Evolutionary conservation across 371 early-diverging fungal genomes (phyloP).

Genomic region (Nematocida sp.): DNA sequence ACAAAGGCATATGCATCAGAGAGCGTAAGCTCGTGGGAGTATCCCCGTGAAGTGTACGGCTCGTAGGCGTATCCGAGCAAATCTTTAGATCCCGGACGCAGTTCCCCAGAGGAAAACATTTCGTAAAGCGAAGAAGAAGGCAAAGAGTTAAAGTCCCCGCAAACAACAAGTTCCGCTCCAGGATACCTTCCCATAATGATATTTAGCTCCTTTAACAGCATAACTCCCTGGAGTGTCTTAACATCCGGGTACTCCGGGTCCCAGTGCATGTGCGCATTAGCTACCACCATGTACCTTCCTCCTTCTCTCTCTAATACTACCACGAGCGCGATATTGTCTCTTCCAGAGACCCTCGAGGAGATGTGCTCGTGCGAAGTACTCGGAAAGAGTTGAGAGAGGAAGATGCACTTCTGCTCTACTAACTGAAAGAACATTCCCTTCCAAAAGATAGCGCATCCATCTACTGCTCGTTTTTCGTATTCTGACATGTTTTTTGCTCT

Average conservation of each 20-base stretch:
- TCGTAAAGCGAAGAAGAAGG: conserved; percentile 84
- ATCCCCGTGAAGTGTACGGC: conserved; percentile 71
- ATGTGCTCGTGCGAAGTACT: conserved; percentile 80
- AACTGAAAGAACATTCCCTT: conserved; percentile 73
- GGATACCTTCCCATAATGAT: conserved; percentile 65
- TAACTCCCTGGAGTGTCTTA: conserved; percentile 87
- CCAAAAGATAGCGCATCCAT: conserved; percentile 95
- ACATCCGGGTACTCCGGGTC: conserved; percentile 78
- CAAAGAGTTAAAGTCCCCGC: conserved; percentile 92
- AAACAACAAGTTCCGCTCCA: conserved; percentile 60
- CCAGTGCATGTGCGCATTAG: conserved; percentile 72
- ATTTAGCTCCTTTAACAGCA: conserved; percentile 84
- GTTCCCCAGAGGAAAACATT: conserved; percentile 70
- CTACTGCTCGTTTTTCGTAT: conserved; percentile 76
- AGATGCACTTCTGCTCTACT: conserved; percentile 74
- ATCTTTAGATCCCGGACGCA: conserved; percentile 68
- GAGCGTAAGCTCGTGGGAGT: conserved; percentile 49
- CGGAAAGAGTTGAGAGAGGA: conserved; percentile 82
- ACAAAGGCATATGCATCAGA: conserved; percentile 70
- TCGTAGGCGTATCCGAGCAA: conserved; percentile 76
- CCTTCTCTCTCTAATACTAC: conserved; percentile 73
- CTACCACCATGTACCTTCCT: conserved; percentile 71
- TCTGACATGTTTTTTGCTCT: conserved; percentile 83
- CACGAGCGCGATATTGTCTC: conserved; percentile 88
- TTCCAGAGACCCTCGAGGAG: conserved; percentile 78